Conservation (phyloP, 768 basidiomycete genomes). For the Rubroboletus pulcherrimus region DNA sequence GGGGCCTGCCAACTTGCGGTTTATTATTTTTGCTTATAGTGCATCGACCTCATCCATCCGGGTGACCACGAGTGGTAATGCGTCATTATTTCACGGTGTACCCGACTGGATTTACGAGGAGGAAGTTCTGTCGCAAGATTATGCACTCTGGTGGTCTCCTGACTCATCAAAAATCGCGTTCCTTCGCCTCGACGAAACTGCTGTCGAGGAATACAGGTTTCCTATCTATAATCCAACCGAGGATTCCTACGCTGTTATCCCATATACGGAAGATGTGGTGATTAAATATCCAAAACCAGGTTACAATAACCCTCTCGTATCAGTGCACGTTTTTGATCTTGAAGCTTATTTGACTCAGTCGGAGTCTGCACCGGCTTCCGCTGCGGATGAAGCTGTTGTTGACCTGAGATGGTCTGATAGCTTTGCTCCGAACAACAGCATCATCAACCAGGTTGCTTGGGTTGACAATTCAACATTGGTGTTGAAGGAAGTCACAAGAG, state of each 20-base stretch:
- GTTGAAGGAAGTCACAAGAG: slow-evolving; percentile 83
- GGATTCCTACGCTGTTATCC: slow-evolving; percentile 64
- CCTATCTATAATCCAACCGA: slow-evolving; percentile 89
- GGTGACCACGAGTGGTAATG: slow-evolving; percentile 77
- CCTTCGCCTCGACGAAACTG: slow-evolving; percentile 83
- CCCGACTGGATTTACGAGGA: slow-evolving; percentile 99
- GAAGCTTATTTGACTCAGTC: slow-evolving; percentile 42
- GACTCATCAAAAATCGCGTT: slow-evolving; percentile 61
- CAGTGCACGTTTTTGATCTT: slow-evolving; percentile 80
- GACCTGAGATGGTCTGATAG: slow-evolving; percentile 66
- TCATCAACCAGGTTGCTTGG: slow-evolving; percentile 86
- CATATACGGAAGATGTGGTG: slow-evolving; percentile 63
- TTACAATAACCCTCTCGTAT: slow-evolving; percentile 83
- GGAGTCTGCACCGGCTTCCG: slow-evolving; percentile 25
- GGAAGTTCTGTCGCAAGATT: slow-evolving; percentile 73
- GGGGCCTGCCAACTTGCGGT: not conserved
- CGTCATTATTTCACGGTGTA: slow-evolving; percentile 87
- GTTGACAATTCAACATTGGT: slow-evolving; percentile 70
- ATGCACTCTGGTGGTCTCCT: slow-evolving; percentile 90
- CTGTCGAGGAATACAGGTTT: slow-evolving; percentile 81
- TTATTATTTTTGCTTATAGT: slow-evolving; percentile 25
- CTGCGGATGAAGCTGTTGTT: slow-evolving; percentile 42
- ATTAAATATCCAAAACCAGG: slow-evolving; percentile 90
- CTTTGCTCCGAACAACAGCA: slow-evolving; percentile 54
- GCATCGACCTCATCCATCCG: slow-evolving; percentile 52